A percentile compares a stretch with the other conserved stretches of the same genome.
Conservation (phyloP, 805 yeast species). For the Candida piceae region DNA sequence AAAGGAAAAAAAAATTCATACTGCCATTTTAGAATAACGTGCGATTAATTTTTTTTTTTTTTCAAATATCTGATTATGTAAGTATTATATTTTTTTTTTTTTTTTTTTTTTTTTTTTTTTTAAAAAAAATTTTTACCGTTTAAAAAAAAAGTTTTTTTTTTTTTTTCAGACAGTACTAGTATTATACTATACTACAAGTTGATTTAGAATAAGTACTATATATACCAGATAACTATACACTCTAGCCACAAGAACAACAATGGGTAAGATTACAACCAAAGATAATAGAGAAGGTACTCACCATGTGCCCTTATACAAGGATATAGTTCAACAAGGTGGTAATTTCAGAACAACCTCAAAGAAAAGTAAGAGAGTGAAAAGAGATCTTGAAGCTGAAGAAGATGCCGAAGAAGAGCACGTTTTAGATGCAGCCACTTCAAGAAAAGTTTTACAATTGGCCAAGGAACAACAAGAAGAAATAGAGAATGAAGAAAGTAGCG, state of each 20-base stretch:
- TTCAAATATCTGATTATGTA: constrained; percentile 1
- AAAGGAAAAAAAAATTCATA: too few species aligned
- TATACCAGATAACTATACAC: too few species aligned
- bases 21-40: too few species aligned
- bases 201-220: too few species aligned
- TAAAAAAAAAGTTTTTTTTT: too few species aligned
- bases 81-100: constrained; percentile 3
- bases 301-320: constrained; percentile 78
- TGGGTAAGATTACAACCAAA: constrained; percentile 63
- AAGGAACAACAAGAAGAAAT: constrained; percentile 90
- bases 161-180: too few species aligned
- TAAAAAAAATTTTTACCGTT: constrained; percentile 2
- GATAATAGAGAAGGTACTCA: constrained; percentile 54
- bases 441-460: constrained; percentile 85
- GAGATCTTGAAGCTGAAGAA: constrained; percentile 34
- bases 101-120: constrained; percentile 4
- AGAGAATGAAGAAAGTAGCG: constrained; percentile 55
- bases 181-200: too few species aligned
- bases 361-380: constrained; percentile 13
- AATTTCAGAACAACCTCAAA: constrained; percentile 15
- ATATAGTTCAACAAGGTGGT: constrained; percentile 67
- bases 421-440: constrained; percentile 76
- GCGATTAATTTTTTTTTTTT: too few species aligned
- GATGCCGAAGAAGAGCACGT: constrained; percentile 54
- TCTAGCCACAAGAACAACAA: constrained; percentile 19